Base-by-base conservation (phyloP, 2,329 filamentous ascomycete genomes). In the Cytospora chrysosperma region DNA sequence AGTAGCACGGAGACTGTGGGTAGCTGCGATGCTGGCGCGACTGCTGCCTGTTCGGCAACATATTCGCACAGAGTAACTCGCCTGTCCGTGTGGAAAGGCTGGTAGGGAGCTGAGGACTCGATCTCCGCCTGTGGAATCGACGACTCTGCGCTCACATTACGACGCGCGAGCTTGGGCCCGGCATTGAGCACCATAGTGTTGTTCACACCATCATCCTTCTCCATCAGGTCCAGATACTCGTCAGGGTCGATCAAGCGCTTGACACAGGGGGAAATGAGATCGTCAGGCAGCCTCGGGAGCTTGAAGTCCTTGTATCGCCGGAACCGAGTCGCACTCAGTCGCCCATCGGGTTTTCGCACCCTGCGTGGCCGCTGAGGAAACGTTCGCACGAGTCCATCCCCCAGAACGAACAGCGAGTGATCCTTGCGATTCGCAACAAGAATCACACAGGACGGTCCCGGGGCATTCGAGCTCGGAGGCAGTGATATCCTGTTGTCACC, bases 71-170 rank as follows among this genome's bases (percentile, higher is more conserved):
- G 80, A n/a, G 83, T 86, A 52, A 98, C 91, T 3, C 94, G 87
- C 61, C 87, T 85, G 72, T 98, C 93, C 0, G 93, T 95, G 74
- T 98, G 94, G 78, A 98, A 97, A 1, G 95, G 94, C 71, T 97
- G 93, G 70, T 97, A 98, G 2, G 94, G 92, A 5, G 93, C 91
- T 72, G 94, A 97, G 1, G 94, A 97, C 73, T 99, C 95, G 68
- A 97, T 96, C 78, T 97, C 93, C 7, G 92, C 92, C 68, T 88
- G 85, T 0, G 87, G 86, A 62, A 85, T 93, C 73, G 78, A 90
- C 73, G 77, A 91, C 75, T 80, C 89, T 73, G 79, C 83, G 61
- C 75, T 78, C 70, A 74, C 77, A 70, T 77, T 79, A 17, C 67
- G 63, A 69, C 68, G 70, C 56, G 71, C 70, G 50, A 76, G 70